A percentile compares a stretch with the other conserved stretches of the same genome.
Conservation (phyloP, 306 rosid genomes). For the Ceratonia siliqua region DNA sequence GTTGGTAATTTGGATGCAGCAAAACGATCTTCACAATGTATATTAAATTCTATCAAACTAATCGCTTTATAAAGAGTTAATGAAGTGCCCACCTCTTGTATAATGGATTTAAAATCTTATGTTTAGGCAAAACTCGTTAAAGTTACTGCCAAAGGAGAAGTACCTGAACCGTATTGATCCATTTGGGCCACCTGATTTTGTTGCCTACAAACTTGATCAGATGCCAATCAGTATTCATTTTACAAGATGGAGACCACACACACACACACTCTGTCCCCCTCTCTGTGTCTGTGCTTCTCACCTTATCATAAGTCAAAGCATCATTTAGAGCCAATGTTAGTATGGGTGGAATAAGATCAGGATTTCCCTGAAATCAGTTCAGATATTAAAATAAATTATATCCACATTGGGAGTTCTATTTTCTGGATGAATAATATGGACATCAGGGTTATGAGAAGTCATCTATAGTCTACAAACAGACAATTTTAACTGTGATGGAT, state of each 20-base stretch:
- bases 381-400: constrained; percentile 20
- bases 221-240: constrained; percentile 36
- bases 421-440: neutral
- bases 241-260: constrained; percentile 20
- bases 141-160: constrained; percentile 26
- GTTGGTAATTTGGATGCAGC: constrained; percentile 6
- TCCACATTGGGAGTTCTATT: neutral
- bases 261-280: neutral
- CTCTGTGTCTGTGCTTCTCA: constrained; percentile 32
- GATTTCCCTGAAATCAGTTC: constrained; percentile 62
- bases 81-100: neutral
- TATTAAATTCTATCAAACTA: neutral
- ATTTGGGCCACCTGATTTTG: constrained; percentile 94
- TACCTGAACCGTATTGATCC: constrained; percentile 95
- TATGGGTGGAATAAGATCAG: constrained; percentile 66
- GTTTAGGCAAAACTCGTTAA: neutral
- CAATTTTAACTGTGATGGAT: constrained; percentile 5
- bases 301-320: constrained; percentile 89
- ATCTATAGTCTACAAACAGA: constrained; percentile 19
- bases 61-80: constrained; percentile 7
- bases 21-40: constrained; percentile 2
- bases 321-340: constrained; percentile 83
- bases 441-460: neutral
- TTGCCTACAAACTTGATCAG: constrained; percentile 74
- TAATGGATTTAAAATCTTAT: constrained; percentile 17